Percentiles rank a stretch among this genome's conserved stretches.
These are phyloP conservation scores for Westerdykella sp. DNA, from an alignment of 2,329 filamentous ascomycete species.

Conservation along the genomic window DNA sequence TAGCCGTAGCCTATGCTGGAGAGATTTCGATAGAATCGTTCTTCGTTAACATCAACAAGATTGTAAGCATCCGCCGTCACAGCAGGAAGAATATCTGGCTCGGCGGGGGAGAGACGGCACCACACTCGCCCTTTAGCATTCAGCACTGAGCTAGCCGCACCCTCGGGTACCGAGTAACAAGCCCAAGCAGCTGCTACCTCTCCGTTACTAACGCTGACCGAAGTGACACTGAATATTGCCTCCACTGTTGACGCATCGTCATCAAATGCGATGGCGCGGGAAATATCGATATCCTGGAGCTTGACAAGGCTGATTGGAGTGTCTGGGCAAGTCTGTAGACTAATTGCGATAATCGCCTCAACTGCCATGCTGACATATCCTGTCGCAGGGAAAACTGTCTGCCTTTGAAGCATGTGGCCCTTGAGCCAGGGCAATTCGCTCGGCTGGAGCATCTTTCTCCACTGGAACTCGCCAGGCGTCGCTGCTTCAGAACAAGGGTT, in stretches of 20 bases:
- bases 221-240: not conserved
- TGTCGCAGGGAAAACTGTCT: constrained; percentile 41
- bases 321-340: not conserved
- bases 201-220: not conserved
- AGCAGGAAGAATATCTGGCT: constrained; percentile 1
- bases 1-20: constrained; percentile 18
- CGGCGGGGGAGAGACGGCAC: too few species aligned
- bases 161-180: constrained; percentile 1
- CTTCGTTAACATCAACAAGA: constrained; percentile 3
- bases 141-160: not conserved
- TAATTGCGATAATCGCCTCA: constrained; percentile 3
- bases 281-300: constrained; percentile 2
- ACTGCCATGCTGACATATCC: constrained; percentile 39
- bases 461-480: constrained; percentile 2
- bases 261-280: constrained; percentile 6
- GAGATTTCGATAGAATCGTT: constrained; percentile 13
- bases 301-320: constrained; percentile 3
- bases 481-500: constrained; percentile 2
- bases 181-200: constrained; percentile 2
- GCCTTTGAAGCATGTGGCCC: constrained; percentile 9
- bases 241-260: constrained; percentile 1
- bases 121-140: too few species aligned
- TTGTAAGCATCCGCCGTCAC: constrained; percentile 4
- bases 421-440: constrained; percentile 8
- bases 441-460: constrained; percentile 7